Base-by-base conservation (phyloP, 2,329 filamentous ascomycete genomes). In the Magnaporthiopsis rhizophila region DNA sequence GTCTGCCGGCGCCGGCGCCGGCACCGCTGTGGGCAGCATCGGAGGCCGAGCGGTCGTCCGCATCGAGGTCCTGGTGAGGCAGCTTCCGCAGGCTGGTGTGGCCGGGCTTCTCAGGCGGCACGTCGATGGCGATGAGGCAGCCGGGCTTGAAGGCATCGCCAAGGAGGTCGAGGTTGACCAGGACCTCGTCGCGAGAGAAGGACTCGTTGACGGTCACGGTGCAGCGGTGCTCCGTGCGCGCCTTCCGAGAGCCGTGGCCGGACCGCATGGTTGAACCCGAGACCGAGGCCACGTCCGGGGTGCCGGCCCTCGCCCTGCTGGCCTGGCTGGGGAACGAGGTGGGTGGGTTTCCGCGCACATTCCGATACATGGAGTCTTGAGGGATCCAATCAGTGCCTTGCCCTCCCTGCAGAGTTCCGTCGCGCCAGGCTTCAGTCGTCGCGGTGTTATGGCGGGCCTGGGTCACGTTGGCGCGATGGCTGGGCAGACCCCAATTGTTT, bases 161-260 rank as follows among this genome's bases (percentile, higher is more conserved):
- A 65, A 94, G 85, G 21, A 88, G 81, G 64, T 90, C 87, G 65
- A 89, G 81, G 72, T 94, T 95, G 71, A 96, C 82, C 28, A 95
- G 80, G 59, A 95, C 87, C 69, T 94, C 91, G 70, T 96, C 90
- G 65, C 83, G 84, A 11, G 89, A 87, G 70, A 92, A 89, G 58
- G 84, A 86, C 68, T 96, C 91, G 73, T 93, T 90, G 69, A 87
- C 80, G 11, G 80, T 80, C 64, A 86, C 79, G 58, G 77, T 81
- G 69, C 83, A 86, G 67, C 77, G 76, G 36, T 81, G 77, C 69
- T 84, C 81, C 24, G 74, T 63, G 60, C 73, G 74, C 56, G 72
- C 68, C 36, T 70, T 68, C 66, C 71, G 73, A 18, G 34, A 13
- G 62, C 64, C 45, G 45, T 38, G 72, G 38, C n/a, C 45, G 45